Evolutionary conservation across 768 basidiomycete genomes (phyloP), one percentile per base, ranked within the genome.

Genomic region (Gelatoporia subvermispora): DNA sequence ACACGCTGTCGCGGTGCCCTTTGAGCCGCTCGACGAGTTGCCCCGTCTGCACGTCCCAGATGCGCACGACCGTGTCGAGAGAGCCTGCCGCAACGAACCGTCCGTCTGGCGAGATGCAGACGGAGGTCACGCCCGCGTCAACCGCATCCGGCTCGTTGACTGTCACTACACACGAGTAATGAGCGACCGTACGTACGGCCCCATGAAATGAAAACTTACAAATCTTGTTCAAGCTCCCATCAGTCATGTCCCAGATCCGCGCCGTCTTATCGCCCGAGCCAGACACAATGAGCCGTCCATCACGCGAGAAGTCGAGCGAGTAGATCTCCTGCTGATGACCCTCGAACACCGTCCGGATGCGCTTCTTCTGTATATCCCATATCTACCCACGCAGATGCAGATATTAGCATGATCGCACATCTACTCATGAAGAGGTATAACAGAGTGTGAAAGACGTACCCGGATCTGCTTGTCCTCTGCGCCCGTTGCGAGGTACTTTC

Each of bases 281-380:
- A 3, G 90, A 93, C 9, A 93, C 89, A 55, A 95, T 85, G 56
- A 87, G 76, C 4, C 82, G 75, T 7, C 93, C 93, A 57, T 93
- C 88, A n/a, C 74, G 68, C 2, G 90, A 89, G 68, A 93, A 95
- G 65, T 89, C 91, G 54, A 96, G 83, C 1, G 92, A 91, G 68
- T 95, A 95, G 60, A 96, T 93, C 61, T 95, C 93, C 61, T 92
- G 88, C 59, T 82, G 81, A 68, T 96, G 93, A 4, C 93, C 93
- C 54, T 88, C 83, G 58, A 94, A 91, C 9, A 88, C 72, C 53
- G 79, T 84, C 48, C 84, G 79, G 61, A 94, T 89, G 31, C 79
- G 78, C 58, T 85, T 84, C 59, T 82, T 84, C 40, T 76, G 75
- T 56, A 96, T 90, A 59, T 94, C 91, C 93, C 93, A 96, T 58